phyloP scores from a whole-genome alignment of 257 asterid genomes.

The Penstemon davidsonii region DNA sequence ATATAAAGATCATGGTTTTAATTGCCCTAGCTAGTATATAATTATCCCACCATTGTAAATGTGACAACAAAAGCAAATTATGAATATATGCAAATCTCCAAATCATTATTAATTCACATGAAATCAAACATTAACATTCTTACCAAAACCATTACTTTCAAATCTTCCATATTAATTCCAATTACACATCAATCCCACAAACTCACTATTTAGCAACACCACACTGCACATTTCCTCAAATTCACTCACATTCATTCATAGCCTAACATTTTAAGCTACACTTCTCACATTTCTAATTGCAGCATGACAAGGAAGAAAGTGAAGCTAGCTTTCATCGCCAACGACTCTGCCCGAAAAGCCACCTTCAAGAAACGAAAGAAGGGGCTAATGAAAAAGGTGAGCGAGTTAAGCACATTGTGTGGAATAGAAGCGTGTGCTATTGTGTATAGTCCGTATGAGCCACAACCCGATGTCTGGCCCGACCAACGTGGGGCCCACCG shows the following conservation, averaged over 20 bases:
- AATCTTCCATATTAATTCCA: slow-evolving; percentile 52
- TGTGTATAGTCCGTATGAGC: slow-evolving; percentile 69
- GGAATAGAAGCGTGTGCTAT: slow-evolving; percentile 83
- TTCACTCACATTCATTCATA: background rate
- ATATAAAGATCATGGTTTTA: no score
- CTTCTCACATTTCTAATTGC: background rate
- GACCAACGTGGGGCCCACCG: slow-evolving; percentile 54
- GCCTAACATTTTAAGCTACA: background rate
- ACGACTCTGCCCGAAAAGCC: slow-evolving; percentile 72
- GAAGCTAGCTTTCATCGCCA: slow-evolving; percentile 70
- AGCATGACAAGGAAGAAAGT: slow-evolving; percentile 78
- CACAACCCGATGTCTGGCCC: slow-evolving; percentile 73
- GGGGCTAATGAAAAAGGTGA: slow-evolving; percentile 76
- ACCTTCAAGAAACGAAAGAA: slow-evolving; percentile 84
- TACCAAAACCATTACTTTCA: slow-evolving; percentile 41
- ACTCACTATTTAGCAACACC: slow-evolving; percentile 36
- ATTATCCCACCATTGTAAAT: no score
- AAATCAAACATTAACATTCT: slow-evolving; percentile 27
- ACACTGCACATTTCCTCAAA: background rate
- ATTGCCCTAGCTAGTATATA: no score
- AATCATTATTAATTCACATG: slow-evolving; percentile 6
- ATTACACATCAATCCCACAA: slow-evolving; percentile 25
- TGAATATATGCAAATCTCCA: slow-evolving; percentile 20
- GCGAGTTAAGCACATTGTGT: slow-evolving; percentile 78
- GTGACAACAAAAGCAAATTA: no score